Conservation (phyloP, 345 rosid species). For the Lepidium sativum region DNA sequence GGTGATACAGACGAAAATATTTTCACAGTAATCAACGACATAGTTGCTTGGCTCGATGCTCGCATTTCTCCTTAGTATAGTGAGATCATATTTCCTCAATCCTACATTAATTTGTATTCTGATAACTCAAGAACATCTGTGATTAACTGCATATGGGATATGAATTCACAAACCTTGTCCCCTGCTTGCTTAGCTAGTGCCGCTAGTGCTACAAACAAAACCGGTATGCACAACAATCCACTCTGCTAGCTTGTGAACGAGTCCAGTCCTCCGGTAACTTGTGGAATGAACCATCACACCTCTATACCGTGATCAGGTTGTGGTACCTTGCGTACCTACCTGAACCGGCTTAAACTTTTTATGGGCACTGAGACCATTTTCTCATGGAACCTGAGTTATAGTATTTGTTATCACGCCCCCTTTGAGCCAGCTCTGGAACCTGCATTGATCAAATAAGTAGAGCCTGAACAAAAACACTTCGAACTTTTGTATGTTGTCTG, state of each 20-base stretch:
- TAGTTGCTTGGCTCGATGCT: slow-evolving; percentile 68
- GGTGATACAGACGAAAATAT: slow-evolving; percentile 81
- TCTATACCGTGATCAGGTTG: slow-evolving; percentile 9
- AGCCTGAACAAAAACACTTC: background rate
- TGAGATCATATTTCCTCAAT: background rate
- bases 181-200: background rate
- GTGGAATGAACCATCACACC: slow-evolving; percentile 19
- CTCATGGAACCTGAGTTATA: too few species aligned
- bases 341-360: too few species aligned
- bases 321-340: background rate
- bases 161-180: background rate
- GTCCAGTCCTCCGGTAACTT: slow-evolving; percentile 3
- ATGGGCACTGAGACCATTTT: too few species aligned
- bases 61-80: slow-evolving; percentile 23
- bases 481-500: background rate
- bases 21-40: slow-evolving; percentile 46
- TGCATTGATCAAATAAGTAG: background rate
- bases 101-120: background rate
- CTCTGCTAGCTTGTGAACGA: background rate
- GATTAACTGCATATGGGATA: background rate
- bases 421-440: slow-evolving; percentile 7
- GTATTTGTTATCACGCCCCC: too few species aligned
- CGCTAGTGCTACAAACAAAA: slow-evolving; percentile 4
- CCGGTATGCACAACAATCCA: background rate
- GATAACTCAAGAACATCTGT: background rate